Evolutionary conservation across 2,329 filamentous ascomycete species (phyloP).

Genomic region (Biscogniauxia marginata): DNA sequence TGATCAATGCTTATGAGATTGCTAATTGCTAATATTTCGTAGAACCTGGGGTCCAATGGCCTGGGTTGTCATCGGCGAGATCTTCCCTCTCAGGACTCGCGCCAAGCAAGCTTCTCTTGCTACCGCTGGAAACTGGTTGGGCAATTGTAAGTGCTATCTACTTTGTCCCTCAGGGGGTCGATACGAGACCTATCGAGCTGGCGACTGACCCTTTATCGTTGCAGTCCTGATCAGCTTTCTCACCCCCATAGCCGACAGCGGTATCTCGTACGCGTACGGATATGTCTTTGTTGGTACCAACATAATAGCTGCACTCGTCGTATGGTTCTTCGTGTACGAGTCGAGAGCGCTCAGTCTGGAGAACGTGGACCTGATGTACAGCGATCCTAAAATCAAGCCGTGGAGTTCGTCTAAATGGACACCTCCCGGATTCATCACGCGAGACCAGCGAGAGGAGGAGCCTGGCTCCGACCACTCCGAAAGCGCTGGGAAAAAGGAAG

Average conservation of each 20-base stretch:
- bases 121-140: slow-evolving; percentile 56
- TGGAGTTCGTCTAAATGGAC: slow-evolving; percentile 59
- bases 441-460: slow-evolving; percentile 26
- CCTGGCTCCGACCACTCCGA: neutral
- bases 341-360: slow-evolving; percentile 65
- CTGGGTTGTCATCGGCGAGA: slow-evolving; percentile 68
- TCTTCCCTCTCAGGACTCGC: slow-evolving; percentile 58
- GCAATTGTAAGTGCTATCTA: slow-evolving; percentile 48
- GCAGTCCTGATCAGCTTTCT: slow-evolving; percentile 64
- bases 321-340: slow-evolving; percentile 71
- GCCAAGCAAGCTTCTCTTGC: slow-evolving; percentile 55
- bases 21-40: neutral
- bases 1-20: neutral
- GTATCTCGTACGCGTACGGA: slow-evolving; percentile 62
- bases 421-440: slow-evolving; percentile 43
- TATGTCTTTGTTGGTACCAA: slow-evolving; percentile 66
- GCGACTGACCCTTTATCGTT: neutral
- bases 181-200: neutral
- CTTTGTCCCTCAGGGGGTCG: neutral
- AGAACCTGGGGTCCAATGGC: slow-evolving; percentile 68
- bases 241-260: slow-evolving; percentile 62
- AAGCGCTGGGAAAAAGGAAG: neutral
- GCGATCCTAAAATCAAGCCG: slow-evolving; percentile 55
- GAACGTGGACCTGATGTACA: slow-evolving; percentile 71
- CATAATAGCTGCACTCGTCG: slow-evolving; percentile 54